Conservation (phyloP, 2,329 filamentous ascomycete genomes). For the Zalaria sp. region DNA sequence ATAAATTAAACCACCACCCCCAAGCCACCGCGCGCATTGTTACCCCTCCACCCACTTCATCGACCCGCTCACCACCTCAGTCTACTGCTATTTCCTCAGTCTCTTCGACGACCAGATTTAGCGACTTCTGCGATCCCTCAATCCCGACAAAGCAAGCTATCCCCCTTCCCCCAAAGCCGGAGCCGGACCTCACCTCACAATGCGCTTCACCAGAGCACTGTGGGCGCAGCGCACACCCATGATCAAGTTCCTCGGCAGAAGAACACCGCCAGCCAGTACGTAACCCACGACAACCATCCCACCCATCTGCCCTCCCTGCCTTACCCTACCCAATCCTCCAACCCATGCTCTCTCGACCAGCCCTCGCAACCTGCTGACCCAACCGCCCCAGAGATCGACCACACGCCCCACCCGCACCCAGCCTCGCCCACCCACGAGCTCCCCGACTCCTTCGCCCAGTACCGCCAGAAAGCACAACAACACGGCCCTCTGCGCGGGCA, state of each 20-base stretch:
- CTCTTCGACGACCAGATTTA: too few relatives aligned
- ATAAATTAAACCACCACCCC: too few relatives aligned
- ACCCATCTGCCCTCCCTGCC: background rate
- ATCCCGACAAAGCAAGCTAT: too few relatives aligned
- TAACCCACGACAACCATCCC: slow-evolving; percentile 1
- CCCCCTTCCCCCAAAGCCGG: too few relatives aligned
- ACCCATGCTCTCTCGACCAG: background rate
- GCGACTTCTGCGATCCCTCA: too few relatives aligned
- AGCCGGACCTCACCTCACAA: slow-evolving; percentile 10
- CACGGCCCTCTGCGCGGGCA: slow-evolving; percentile 50
- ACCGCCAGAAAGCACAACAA: slow-evolving; percentile 65
- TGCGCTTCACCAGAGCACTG: slow-evolving; percentile 32
- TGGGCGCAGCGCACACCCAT: slow-evolving; percentile 34
- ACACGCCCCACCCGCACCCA: slow-evolving; percentile 59
- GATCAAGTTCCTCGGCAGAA: slow-evolving; percentile 38
- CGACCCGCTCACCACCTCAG: too few relatives aligned
- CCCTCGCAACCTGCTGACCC: slow-evolving; percentile 4
- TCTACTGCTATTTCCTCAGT: too few relatives aligned
- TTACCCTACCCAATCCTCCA: slow-evolving; percentile 5
- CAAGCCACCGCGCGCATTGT: too few relatives aligned
- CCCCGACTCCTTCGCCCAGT: slow-evolving; percentile 57
- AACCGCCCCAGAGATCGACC: slow-evolving; percentile 53
- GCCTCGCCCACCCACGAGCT: slow-evolving; percentile 53
- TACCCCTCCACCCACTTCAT: too few relatives aligned
- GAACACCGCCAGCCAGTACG: slow-evolving; percentile 29